Percentiles rank a stretch among this genome's conserved stretches.
Conservation (phyloP, 2,329 filamentous ascomycete species). For the Escovopsis sp. region DNA sequence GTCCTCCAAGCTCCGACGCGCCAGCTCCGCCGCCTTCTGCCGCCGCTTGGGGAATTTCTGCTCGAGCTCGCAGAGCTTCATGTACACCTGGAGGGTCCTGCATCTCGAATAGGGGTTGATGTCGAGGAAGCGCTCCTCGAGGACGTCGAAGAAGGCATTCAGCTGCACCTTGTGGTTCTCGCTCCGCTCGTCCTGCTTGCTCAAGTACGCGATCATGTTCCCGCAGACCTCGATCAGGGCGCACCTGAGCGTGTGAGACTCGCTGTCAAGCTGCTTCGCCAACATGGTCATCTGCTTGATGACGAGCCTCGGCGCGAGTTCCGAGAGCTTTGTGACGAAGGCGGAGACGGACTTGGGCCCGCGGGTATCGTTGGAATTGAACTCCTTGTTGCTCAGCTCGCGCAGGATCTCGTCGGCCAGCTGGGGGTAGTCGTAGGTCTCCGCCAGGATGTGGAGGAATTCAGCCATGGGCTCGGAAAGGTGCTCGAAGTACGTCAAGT, state of each 20-base stretch:
- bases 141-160: slow-evolving; percentile 89
- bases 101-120: slow-evolving; percentile 93
- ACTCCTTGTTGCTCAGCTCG: slow-evolving; percentile 94
- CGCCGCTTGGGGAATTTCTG: slow-evolving; percentile 89
- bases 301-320: slow-evolving; percentile 76
- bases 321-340: slow-evolving; percentile 86
- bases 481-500: slow-evolving; percentile 95
- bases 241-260: slow-evolving; percentile 86
- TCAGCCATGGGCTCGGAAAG: slow-evolving; percentile 98
- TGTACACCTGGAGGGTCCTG: slow-evolving; percentile 82
- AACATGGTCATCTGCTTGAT: slow-evolving; percentile 96
- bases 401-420: slow-evolving; percentile 84
- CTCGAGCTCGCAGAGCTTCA: slow-evolving; percentile 83
- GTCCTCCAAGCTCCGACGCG: slow-evolving; percentile 80
- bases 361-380: slow-evolving; percentile 89
- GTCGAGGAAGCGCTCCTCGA: slow-evolving; percentile 91
- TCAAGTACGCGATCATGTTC: slow-evolving; percentile 83
- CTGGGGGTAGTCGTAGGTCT: slow-evolving; percentile 96
- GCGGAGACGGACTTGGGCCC: slow-evolving; percentile 92
- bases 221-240: slow-evolving; percentile 94
- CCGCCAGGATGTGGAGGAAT: slow-evolving; percentile 85
- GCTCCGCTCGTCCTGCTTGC: slow-evolving; percentile 75
- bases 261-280: slow-evolving; percentile 88
- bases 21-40: slow-evolving; percentile 74
- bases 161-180: slow-evolving; percentile 93